A percentile compares a stretch with the other conserved stretches of the same genome.
Evolutionary conservation across 163 green algal species (phyloP).

Genomic region (Prototheca wickerhamii): DNA sequence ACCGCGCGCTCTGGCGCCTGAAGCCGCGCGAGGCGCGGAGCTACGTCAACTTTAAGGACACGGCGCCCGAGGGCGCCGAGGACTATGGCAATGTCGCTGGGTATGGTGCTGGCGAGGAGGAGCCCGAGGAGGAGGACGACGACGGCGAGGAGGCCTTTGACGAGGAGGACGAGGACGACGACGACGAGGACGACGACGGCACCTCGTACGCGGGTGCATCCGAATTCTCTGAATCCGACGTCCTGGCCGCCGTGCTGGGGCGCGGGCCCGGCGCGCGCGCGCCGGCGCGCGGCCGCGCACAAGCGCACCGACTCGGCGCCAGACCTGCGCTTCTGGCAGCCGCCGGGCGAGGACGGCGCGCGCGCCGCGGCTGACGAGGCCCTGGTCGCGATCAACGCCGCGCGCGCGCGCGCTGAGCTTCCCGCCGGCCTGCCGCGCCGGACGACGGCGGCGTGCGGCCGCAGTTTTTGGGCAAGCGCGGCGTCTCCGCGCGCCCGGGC

Average conservation of each 20-base stretch:
- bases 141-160: slow-evolving; percentile 1
- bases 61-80: slow-evolving; percentile 6
- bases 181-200: slow-evolving; percentile 4
- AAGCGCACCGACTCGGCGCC: not conserved
- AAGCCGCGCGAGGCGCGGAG: slow-evolving; percentile 49
- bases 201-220: not conserved
- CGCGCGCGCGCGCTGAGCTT: no score
- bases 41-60: slow-evolving; percentile 67
- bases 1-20: slow-evolving; percentile 47
- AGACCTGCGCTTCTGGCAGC: not conserved
- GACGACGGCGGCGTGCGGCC: no score
- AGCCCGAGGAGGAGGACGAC: slow-evolving; percentile 5
- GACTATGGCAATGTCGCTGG: not conserved
- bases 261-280: not conserved
- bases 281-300: no score
- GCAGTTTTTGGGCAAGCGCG: no score
- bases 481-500: no score
- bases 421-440: no score
- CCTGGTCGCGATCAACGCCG: no score
- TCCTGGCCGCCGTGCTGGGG: not conserved
- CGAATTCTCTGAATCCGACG: not conserved
- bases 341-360: not conserved
- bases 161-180: not conserved
- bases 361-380: not conserved
- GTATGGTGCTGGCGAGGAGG: no score